These are phyloP conservation scores for Cubamyces lactineus DNA, from an alignment of 768 basidiomycete species.

Conservation along the genomic window DNA sequence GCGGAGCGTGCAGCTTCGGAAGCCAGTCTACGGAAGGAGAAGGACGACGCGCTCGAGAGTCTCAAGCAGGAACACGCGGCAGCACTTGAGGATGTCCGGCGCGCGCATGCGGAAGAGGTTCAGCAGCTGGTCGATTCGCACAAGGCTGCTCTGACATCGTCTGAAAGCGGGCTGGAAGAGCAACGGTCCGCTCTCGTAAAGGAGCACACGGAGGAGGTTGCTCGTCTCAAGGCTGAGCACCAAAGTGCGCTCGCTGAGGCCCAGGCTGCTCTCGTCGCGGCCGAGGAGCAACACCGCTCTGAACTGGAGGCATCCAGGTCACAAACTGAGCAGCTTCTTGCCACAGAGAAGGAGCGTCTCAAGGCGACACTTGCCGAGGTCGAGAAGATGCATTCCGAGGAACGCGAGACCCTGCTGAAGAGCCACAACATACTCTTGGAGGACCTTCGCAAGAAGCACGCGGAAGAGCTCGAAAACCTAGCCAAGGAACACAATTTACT, in stretches of 20 bases:
- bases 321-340: slow-evolving; percentile 40
- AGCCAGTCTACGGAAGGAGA: slow-evolving; percentile 46
- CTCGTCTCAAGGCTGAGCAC: slow-evolving; percentile 46
- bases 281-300: slow-evolving; percentile 36
- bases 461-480: slow-evolving; percentile 41
- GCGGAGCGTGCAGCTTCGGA: slow-evolving; percentile 45
- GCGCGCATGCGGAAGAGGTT: slow-evolving; percentile 59
- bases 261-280: slow-evolving; percentile 33
- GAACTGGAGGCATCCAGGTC: slow-evolving; percentile 40
- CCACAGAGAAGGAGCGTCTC: slow-evolving; percentile 53
- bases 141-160: slow-evolving; percentile 40
- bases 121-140: slow-evolving; percentile 53
- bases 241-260: slow-evolving; percentile 39
- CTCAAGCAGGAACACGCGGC: slow-evolving; percentile 48
- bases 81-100: slow-evolving; percentile 56
- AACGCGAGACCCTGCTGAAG: slow-evolving; percentile 45
- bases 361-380: slow-evolving; percentile 46
- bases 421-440: slow-evolving; percentile 38
- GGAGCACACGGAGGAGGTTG: slow-evolving; percentile 45
- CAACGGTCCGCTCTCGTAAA: slow-evolving; percentile 41
- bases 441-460: slow-evolving; percentile 25
- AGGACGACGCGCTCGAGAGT: slow-evolving; percentile 49
- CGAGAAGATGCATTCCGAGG: slow-evolving; percentile 50
- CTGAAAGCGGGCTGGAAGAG: slow-evolving; percentile 37
- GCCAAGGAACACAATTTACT: slow-evolving; percentile 42